Conservation (phyloP, 2,329 filamentous ascomycete genomes). For the Alternaria atra region DNA sequence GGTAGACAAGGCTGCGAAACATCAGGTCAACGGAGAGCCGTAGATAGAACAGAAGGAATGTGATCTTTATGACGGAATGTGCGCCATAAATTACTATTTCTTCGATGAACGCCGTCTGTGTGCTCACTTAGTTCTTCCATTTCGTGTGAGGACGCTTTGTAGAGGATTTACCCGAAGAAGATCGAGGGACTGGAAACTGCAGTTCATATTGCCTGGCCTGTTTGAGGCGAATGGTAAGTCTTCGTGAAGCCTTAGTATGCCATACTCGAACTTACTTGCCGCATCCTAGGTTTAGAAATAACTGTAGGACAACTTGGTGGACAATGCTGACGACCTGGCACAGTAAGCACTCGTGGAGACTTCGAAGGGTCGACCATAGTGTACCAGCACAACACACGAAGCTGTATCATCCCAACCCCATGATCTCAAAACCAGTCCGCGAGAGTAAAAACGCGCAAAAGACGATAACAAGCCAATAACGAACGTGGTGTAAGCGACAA, state of each 20-base stretch:
- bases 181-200: no score
- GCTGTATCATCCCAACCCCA: constrained; percentile 14
- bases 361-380: neutral
- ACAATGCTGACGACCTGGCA: no score
- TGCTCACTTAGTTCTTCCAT: neutral
- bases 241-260: no score
- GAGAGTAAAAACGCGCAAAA: constrained; percentile 10
- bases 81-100: constrained; percentile 8
- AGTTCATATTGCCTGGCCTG: no score
- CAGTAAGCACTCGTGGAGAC: no score
- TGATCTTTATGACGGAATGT: constrained; percentile 12
- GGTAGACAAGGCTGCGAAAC: constrained; percentile 3
- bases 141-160: no score
- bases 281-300: no score
- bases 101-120: constrained; percentile 4
- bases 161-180: no score
- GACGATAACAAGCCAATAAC: neutral
- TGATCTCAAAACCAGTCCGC: constrained; percentile 2
- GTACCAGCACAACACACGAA: neutral
- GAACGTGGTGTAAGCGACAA: no score
- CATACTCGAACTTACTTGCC: no score
- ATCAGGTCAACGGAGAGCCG: neutral
- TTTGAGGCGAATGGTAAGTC: no score
- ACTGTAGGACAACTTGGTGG: no score
- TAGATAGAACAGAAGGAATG: constrained; percentile 12